Base-by-base conservation (phyloP, 2,329 filamentous ascomycete genomes). In the Colletotrichum costaricense region DNA sequence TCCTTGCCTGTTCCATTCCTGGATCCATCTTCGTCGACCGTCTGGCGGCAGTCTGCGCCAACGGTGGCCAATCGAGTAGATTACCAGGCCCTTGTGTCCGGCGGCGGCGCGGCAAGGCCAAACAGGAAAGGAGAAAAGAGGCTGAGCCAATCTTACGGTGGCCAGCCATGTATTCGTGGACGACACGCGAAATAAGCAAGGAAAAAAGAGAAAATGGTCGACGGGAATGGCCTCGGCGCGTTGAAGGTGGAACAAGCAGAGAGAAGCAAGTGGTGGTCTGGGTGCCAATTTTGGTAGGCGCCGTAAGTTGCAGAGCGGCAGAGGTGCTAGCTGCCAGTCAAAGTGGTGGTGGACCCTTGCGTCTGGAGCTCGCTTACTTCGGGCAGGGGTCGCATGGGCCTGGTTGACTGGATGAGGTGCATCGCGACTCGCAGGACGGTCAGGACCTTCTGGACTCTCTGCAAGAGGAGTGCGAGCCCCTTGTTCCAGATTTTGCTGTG, bases 361-460 rank as follows among this genome's bases (percentile, higher is more conserved):
- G 35, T 65, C 63, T 75, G 71, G 62, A 64, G 65, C 57, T 74
- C 71, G 73, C 73, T 63, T 70, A 66, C 24, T 56, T 58, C 46
- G 33, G 46, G 59, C 42, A 67, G 63, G 67, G 69, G 55, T 52
- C 65, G 71, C 67, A 60, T 65, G 73, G 69, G 58, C 65, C 46
- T 62, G 74, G 67, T 66, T 67, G 54, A 76, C 69, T 76, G 75
- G 75, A 76, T 74, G 75, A 76, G 74, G 67, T 69, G 67, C 73
- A 72, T 75, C 69, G 42, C 42, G 71, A 60, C 30, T 52, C 19
- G 42, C 42, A 49, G 42, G 42, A n/a, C 42, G 9, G 16, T 63
- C 62, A 33, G 14, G 24, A 66, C 26, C 33, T 35, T 35, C 33
- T 35, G 33, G 33, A 35, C 33, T 35, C 33, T 65, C 28, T 30